Base-by-base conservation (phyloP, 495 filamentous ascomycete genomes). In the Lepraria neglecta region DNA sequence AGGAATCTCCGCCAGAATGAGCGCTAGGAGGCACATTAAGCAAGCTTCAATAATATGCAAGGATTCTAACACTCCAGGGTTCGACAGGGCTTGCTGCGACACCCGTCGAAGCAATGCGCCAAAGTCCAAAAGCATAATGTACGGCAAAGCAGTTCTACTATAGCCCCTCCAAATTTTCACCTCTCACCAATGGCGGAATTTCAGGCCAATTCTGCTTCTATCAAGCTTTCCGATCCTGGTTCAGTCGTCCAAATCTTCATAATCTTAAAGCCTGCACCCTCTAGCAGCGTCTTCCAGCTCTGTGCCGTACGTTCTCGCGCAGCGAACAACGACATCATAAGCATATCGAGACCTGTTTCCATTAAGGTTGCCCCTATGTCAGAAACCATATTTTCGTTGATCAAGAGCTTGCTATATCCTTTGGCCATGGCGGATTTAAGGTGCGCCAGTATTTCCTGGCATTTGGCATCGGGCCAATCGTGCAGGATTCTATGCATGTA, bases 301-400 rank as follows among this genome's bases (percentile, higher is more conserved):
- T 60, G 58, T 63, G 70, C 68, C 4, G 65, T 70, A 11, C 80
- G 72, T 64, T 82, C 77, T 6, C 67, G 65, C 11, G 65, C 69
- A 21, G 69, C 63, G 12, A 69, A 56, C 14, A 72, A 47, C 19
- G 69, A 66, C 72, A 81, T 58, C 76, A 82, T 81, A 33, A 76
- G 66, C 63, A 78, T 60, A 56, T 82, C 81, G 57, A 82, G 60
- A 17, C 65, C 69, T 0, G 78, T 77, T 14, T 70, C 71, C 1
- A 65, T 67, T 67, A 74, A 75, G 15, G 69, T 64, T 3, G 81
- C 73, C 3, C 72, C 73, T 59, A 67, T 65, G 55, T 75, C 72
- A 6, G 72, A 74, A 14, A 84, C 69, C 14, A 84, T 72, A 61
- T 76, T 78, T 67, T 84, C 81, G 62, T 81, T 80, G 27, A 84